These are phyloP conservation scores for Trichoderma sp. DNA, from an alignment of 2,329 filamentous ascomycete genomes.

Conservation along the genomic window DNA sequence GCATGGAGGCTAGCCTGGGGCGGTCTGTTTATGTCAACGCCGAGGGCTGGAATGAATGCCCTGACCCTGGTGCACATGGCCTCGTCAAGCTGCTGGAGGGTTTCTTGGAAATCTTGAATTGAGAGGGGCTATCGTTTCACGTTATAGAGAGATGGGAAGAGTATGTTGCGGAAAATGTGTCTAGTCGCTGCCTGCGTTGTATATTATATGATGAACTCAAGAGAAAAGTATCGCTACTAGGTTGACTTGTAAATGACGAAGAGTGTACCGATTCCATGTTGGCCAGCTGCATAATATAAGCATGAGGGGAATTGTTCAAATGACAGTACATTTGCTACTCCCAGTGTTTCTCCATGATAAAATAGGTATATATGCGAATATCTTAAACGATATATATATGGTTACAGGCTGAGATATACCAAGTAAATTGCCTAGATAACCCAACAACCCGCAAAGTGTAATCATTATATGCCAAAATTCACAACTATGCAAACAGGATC, in stretches of 20 bases:
- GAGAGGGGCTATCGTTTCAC: not conserved
- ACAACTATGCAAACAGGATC: not conserved
- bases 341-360: too few species aligned
- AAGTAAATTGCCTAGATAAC: not conserved
- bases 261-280: not conserved
- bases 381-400: not conserved
- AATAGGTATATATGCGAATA: too few species aligned
- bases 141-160: not conserved
- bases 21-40: conserved; percentile 72
- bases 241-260: not conserved
- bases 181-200: not conserved
- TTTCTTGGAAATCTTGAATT: conserved; percentile 37
- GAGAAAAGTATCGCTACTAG: not conserved
- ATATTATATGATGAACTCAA: not conserved
- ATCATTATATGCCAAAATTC: too few species aligned
- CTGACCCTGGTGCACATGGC: conserved; percentile 66
- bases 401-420: not conserved
- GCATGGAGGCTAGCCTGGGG: conserved; percentile 74
- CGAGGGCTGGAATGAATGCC: conserved; percentile 66
- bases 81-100: conserved; percentile 67
- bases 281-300: not conserved
- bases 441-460: not conserved
- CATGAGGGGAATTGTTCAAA: not conserved
- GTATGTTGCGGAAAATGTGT: not conserved
- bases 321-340: not conserved